phyloP scores from a whole-genome alignment of 495 filamentous ascomycete genomes.

The Astrothelium macrocarpum region DNA sequence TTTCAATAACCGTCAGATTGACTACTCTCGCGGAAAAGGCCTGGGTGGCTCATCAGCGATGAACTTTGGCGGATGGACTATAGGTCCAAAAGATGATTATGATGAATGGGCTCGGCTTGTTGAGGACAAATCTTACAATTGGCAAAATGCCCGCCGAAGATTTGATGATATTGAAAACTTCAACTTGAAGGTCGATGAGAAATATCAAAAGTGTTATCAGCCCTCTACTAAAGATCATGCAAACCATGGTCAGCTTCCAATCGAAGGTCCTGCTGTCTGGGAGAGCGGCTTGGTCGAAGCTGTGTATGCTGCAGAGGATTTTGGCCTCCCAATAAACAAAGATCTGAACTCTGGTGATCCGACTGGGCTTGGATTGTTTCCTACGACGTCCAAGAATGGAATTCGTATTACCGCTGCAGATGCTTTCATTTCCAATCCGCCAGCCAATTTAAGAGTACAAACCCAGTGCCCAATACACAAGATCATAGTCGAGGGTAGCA shows the following conservation, averaged over 20 bases:
- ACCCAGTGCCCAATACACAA: slow-evolving; percentile 41
- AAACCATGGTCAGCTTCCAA: slow-evolving; percentile 35
- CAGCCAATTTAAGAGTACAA: slow-evolving; percentile 44
- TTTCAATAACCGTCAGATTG: slow-evolving; percentile 41
- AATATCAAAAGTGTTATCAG: slow-evolving; percentile 33
- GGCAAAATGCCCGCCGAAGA: slow-evolving; percentile 39
- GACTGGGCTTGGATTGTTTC: slow-evolving; percentile 43
- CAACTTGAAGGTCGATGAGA: slow-evolving; percentile 32
- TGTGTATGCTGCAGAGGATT: slow-evolving; percentile 37
- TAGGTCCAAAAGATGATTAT: slow-evolving; percentile 52
- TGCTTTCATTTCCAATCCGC: slow-evolving; percentile 38
- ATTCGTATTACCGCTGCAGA: slow-evolving; percentile 39
- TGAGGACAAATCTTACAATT: slow-evolving; percentile 40
- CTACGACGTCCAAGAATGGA: slow-evolving; percentile 41
- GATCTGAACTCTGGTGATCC: slow-evolving; percentile 55
- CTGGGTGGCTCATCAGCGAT: slow-evolving; percentile 53
- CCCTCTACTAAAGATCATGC: slow-evolving; percentile 39
- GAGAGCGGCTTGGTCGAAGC: slow-evolving; percentile 40
- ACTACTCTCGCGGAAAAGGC: slow-evolving; percentile 49
- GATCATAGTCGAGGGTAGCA: slow-evolving; percentile 43
- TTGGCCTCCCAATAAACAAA: slow-evolving; percentile 40
- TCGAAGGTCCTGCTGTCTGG: slow-evolving; percentile 41
- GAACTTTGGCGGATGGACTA: slow-evolving; percentile 52
- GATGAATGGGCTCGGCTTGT: slow-evolving; percentile 42
- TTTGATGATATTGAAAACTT: slow-evolving; percentile 48